Conservation (phyloP, 2,329 filamentous ascomycete genomes). For the Claviceps pazoutovae region DNA sequence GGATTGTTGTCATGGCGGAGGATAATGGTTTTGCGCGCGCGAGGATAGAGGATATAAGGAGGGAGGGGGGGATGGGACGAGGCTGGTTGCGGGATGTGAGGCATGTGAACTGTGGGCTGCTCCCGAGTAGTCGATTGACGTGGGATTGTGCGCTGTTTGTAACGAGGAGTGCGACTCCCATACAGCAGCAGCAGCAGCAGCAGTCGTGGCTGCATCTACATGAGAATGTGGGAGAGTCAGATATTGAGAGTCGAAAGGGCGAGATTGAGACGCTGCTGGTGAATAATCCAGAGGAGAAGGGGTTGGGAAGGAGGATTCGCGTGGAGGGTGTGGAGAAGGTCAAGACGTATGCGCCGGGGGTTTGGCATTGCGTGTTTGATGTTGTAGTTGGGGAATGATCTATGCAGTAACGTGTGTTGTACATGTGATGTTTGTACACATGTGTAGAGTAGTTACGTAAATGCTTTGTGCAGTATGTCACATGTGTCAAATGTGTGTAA, state of each 20-base stretch:
- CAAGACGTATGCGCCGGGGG: conserved; percentile 55
- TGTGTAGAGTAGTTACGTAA: not conserved
- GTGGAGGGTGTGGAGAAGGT: conserved; percentile 49
- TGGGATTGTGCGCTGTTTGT: conserved; percentile 29
- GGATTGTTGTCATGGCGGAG: conserved; percentile 55
- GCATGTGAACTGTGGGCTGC: conserved; percentile 52
- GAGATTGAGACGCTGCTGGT: conserved; percentile 36
- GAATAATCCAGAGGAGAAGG: conserved; percentile 16
- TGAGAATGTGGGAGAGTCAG: conserved; percentile 46
- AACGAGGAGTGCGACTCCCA: conserved; percentile 23
- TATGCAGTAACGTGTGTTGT: not conserved
- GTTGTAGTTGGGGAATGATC: conserved; percentile 31
- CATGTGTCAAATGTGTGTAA: not conserved
- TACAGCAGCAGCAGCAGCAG: conserved; percentile 20
- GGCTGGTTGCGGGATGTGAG: conserved; percentile 21
- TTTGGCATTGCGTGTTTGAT: conserved; percentile 60
- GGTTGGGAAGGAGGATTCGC: conserved; percentile 13
- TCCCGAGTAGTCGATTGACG: conserved; percentile 41
- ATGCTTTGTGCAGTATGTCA: not conserved
- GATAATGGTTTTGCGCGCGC: conserved; percentile 44
- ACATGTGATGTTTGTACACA: not conserved
- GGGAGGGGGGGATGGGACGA: not conserved
- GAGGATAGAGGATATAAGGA: conserved; percentile 25
- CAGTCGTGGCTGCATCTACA: conserved; percentile 51
- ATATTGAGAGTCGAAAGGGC: conserved; percentile 31